Evolutionary conservation across 805 yeast genomes (phyloP), one percentile per base, ranked within the genome.

Genomic region (Candida michaelii): DNA sequence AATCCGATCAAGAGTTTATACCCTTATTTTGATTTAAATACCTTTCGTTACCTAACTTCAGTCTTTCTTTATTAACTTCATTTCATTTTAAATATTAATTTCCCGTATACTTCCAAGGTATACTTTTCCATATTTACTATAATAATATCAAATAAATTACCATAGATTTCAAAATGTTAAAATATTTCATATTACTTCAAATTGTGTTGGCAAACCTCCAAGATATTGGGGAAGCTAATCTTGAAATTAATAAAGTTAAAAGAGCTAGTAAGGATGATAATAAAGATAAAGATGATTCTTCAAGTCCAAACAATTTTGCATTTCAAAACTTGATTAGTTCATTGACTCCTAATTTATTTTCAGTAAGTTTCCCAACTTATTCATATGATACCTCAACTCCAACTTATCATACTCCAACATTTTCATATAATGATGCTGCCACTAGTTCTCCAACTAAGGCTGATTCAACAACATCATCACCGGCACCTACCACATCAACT

Each of bases 61-160:
- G 49, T 45, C 49, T 39, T 45, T 45, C 49, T 42, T 45, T 41
- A 33, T 39, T 15, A 21, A 23, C 19, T 17, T 25, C 36, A 21
- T 23, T 34, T 27, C 30, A 44, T 27, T 27, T 12, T 21, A 25
- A 25, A 25, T 25, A 7, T 27, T 14, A 27, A 17, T 27, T 7
- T 27, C n/a, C n/a, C n/a, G n/a, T n/a, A n/a, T n/a, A n/a, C n/a
- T n/a, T n/a, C n/a, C n/a, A n/a, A n/a, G n/a, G n/a, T n/a, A n/a
- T n/a, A n/a, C n/a, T n/a, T n/a, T n/a, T n/a, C n/a, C n/a, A n/a
- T n/a, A n/a, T n/a, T n/a, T n/a, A n/a, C n/a, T 8, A 21, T 21
- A 5, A 21, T 21, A 21, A 21, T 21, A 21, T 21, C 23, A 21
- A 21, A 21, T 21, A 21, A 8, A 5, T 21, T 21, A 21, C 8